Conservation (phyloP, 169 alveolate species). For the Plasmodium adleri region DNA sequence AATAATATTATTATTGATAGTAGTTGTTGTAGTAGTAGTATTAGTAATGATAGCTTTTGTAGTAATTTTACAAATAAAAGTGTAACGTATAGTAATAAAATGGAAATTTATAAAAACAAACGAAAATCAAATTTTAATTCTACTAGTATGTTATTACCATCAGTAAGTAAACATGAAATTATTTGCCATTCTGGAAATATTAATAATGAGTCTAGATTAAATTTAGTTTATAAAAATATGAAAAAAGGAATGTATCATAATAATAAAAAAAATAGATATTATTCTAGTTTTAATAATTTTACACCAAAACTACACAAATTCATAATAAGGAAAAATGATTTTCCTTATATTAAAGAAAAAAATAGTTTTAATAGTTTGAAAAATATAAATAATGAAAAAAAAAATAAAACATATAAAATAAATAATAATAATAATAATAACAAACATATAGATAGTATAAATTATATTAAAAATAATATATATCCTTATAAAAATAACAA, state of each 20-base stretch:
- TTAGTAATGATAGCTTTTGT: not conserved
- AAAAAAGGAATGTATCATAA: constrained; percentile 1
- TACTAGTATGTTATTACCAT: constrained; percentile 11
- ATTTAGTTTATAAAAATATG: constrained; percentile 22
- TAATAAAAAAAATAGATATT: not conserved
- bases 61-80: not conserved
- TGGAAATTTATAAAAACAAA: constrained; percentile 29
- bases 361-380: constrained; percentile 12
- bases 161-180: constrained; percentile 3
- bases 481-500: constrained; percentile 3
- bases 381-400: constrained; percentile 8
- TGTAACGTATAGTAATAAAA: constrained; percentile 4
- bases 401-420: not conserved
- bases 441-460: not conserved
- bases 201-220: constrained; percentile 36
- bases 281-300: constrained; percentile 5
- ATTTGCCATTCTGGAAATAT: constrained; percentile 8
- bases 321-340: constrained; percentile 11
- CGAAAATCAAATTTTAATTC: constrained; percentile 10
- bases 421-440: constrained; percentile 10
- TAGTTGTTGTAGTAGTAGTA: constrained; percentile 6
- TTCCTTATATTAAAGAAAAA: constrained; percentile 3
- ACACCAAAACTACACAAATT: constrained; percentile 2
- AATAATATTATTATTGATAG: not conserved
- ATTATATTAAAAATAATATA: constrained; percentile 3